phyloP scores from a whole-genome alignment of 2,329 filamentous ascomycete genomes.

The Pyrenophora seminiperda region DNA sequence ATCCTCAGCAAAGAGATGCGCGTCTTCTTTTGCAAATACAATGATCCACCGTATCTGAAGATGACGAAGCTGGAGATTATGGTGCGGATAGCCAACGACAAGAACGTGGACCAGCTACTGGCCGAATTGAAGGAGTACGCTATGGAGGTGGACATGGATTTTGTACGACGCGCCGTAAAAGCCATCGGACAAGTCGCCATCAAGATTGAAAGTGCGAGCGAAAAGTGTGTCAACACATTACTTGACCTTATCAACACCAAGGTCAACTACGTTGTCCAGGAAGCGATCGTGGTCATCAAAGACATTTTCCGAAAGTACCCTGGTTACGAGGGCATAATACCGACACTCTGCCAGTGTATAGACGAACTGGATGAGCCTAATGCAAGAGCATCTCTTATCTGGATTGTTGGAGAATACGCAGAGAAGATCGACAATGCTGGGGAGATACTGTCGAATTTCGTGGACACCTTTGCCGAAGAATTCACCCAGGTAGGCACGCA shows the following conservation, averaged over 20 bases:
- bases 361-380: slow-evolving; percentile 95
- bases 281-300: slow-evolving; percentile 98
- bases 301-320: slow-evolving; percentile 98
- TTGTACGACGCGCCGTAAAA: slow-evolving; percentile 89
- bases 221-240: slow-evolving; percentile 92
- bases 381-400: slow-evolving; percentile 88
- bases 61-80: slow-evolving; percentile 98
- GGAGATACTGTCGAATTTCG: slow-evolving; percentile 87
- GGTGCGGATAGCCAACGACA: slow-evolving; percentile 97
- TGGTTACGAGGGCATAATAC: slow-evolving; percentile 97
- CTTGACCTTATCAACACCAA: slow-evolving; percentile 95
- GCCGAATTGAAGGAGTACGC: slow-evolving; percentile 97
- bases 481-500: slow-evolving; percentile 78
- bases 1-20: slow-evolving; percentile 96
- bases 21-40: slow-evolving; percentile 99
- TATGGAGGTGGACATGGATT: slow-evolving; percentile 98
- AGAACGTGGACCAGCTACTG: slow-evolving; percentile 92
- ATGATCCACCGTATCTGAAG: slow-evolving; percentile 96
- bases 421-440: slow-evolving; percentile 99
- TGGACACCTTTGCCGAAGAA: slow-evolving; percentile 93
- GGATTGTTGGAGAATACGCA: slow-evolving; percentile 98
- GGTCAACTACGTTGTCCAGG: slow-evolving; percentile 98
- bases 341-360: slow-evolving; percentile 92
- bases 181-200: slow-evolving; percentile 98
- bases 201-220: slow-evolving; percentile 93